Evolutionary conservation across 2,329 filamentous ascomycete species (phyloP).

Genomic region (Penicillium sp.): DNA sequence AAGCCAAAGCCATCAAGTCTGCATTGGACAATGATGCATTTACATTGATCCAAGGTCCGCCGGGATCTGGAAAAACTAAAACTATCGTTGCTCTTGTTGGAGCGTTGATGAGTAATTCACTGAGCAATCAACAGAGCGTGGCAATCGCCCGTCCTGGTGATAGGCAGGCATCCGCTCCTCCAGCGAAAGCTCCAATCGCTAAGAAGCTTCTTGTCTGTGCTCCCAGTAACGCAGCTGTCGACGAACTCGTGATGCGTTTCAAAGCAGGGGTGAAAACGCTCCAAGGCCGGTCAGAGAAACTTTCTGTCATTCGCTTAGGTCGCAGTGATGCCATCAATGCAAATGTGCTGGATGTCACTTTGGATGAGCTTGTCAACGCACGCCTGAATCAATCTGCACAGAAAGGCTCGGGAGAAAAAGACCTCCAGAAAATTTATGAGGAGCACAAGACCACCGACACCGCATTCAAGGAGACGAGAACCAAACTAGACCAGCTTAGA

Average conservation of each 20-base stretch:
- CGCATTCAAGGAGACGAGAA: constrained; percentile 66
- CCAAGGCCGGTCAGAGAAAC: constrained; percentile 66
- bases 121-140: constrained; percentile 46
- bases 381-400: constrained; percentile 54
- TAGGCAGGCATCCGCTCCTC: constrained; percentile 32
- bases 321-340: constrained; percentile 88
- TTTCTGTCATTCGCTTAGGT: constrained; percentile 86
- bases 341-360: constrained; percentile 82
- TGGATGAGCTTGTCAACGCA: constrained; percentile 83
- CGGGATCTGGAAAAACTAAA: constrained; percentile 96
- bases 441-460: constrained; percentile 60
- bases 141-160: constrained; percentile 43
- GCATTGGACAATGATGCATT: constrained; percentile 95
- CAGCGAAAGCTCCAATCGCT: constrained; percentile 36
- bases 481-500: constrained; percentile 65
- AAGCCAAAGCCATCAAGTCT: constrained; percentile 86
- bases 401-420: constrained; percentile 45
- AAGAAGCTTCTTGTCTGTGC: constrained; percentile 96
- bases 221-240: constrained; percentile 97
- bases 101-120: constrained; percentile 65
- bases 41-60: constrained; percentile 91
- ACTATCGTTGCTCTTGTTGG: constrained; percentile 97
- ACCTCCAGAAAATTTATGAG: constrained; percentile 65
- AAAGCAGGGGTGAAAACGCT: constrained; percentile 80
- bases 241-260: constrained; percentile 89